Evolutionary conservation across 768 basidiomycete genomes (phyloP).

Genomic region (Boletus rubropictus): DNA sequence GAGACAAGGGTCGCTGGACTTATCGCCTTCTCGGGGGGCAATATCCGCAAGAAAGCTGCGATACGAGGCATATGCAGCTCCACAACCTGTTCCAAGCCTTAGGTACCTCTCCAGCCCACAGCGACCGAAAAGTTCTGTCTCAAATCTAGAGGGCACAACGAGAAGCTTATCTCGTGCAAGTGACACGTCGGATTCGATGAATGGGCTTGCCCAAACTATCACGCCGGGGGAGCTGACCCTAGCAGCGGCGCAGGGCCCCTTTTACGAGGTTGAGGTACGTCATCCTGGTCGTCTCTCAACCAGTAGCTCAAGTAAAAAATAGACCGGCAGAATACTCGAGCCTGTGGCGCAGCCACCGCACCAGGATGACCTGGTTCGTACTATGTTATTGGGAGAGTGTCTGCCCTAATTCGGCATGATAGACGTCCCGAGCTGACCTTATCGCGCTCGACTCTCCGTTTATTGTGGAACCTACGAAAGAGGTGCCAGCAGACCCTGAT

Average conservation of each 20-base stretch:
- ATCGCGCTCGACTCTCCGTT: slow-evolving; percentile 74
- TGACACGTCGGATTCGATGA: slow-evolving; percentile 19
- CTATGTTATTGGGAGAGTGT: neutral
- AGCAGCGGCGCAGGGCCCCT: slow-evolving; percentile 16
- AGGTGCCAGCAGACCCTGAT: slow-evolving; percentile 24
- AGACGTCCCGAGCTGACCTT: slow-evolving; percentile 47
- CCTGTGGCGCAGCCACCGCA: neutral
- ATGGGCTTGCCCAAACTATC: slow-evolving; percentile 22
- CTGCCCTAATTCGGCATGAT: slow-evolving; percentile 11
- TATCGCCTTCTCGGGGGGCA: slow-evolving; percentile 23
- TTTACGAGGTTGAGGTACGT: slow-evolving; percentile 17
- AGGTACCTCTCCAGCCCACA: slow-evolving; percentile 30
- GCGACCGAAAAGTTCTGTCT: slow-evolving; percentile 32
- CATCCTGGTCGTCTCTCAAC: neutral
- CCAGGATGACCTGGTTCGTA: slow-evolving; percentile 22
- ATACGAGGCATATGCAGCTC: slow-evolving; percentile 67
- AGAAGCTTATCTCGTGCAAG: slow-evolving; percentile 29
- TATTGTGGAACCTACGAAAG: slow-evolving; percentile 39
- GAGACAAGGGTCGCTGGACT: slow-evolving; percentile 14
- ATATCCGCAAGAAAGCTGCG: slow-evolving; percentile 47
- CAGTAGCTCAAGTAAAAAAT: slow-evolving; percentile 5
- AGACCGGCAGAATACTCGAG: slow-evolving; percentile 8
- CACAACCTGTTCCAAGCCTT: slow-evolving; percentile 45
- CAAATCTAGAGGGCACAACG: slow-evolving; percentile 31
- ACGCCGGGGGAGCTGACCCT: slow-evolving; percentile 31